phyloP scores from a whole-genome alignment of 225 moss, liverwort and hornwort genomes.

The Polytrichum commune region DNA sequence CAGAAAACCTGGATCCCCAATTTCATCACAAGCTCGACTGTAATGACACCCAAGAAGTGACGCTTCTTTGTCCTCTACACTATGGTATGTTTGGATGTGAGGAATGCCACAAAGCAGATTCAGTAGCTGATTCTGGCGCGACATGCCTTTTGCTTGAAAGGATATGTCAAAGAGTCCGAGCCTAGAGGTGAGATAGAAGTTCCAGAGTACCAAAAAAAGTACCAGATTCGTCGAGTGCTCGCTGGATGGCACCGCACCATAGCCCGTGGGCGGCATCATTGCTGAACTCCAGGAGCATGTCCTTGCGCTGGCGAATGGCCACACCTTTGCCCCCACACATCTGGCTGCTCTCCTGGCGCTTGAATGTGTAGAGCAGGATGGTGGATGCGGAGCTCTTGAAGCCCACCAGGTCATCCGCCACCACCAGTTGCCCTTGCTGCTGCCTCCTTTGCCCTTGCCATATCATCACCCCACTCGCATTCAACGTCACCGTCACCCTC shows the following conservation, averaged over 20 bases:
- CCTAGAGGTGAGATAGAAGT: no score
- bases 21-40: no score
- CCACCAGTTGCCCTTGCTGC: conserved; percentile 17
- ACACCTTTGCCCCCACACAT: conserved; percentile 22
- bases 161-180: no score
- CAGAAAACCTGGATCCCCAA: no score
- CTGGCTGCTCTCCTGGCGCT: conserved; percentile 6
- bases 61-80: no score
- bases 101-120: neutral
- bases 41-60: no score
- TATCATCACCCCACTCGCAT: conserved; percentile 22
- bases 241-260: conserved; percentile 30
- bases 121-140: no score
- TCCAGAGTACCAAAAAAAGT: conserved; percentile 3
- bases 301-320: conserved; percentile 32
- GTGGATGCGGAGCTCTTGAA: conserved; percentile 11
- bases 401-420: conserved; percentile 41
- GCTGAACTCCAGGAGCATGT: conserved; percentile 33
- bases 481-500: conserved; percentile 12
- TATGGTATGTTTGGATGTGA: neutral
- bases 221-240: conserved; percentile 40
- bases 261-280: conserved; percentile 11
- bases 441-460: conserved; percentile 26
- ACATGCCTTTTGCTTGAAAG: no score
- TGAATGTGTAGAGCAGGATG: conserved; percentile 39